Evolutionary conservation across 2,329 filamentous ascomycete genomes (phyloP), one percentile per base, ranked within the genome.

Genomic region (Nigrospora osmanthi): DNA sequence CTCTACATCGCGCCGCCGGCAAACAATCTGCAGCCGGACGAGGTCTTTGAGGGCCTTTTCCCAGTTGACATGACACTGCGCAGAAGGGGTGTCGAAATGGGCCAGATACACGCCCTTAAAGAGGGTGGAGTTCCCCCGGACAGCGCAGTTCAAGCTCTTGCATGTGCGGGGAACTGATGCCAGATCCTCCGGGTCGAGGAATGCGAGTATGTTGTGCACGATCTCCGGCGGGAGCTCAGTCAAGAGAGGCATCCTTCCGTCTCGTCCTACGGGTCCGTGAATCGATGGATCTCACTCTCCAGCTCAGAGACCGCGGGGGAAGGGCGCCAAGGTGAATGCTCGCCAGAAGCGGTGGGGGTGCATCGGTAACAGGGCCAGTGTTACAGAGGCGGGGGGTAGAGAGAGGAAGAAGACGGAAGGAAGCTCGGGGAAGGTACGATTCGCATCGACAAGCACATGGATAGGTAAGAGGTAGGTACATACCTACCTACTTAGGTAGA

Each of bases 81-180:
- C 45, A 11, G 48, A 19, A 38, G 47, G 47, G 49, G 67, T 54
- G 60, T 85, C 81, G 44, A 81, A 70, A 37, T 63, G 60, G 14
- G 67, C 66, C 4, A 82, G 61, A 58, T 87, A 89, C 7, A 86
- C 65, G 17, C 75, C 71, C 47, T 76, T 81, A 60, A 73, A 83
- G 12, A 89, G 64, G 10, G 76, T 65, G 14, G 62, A 59, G 57
- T 89, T 86, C 37, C 68, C 70, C 40, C 65, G 69, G 43, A 85
- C 68, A 49, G 79, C 77, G 32, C 65, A 60, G 47, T 76, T 63
- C 39, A 89, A 64, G 11, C 55, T 58, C 15, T 63, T 69, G 58
- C 77, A 85, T 39, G 73, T 73, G 47, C 59, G 62, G 34, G 72
- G 69, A 38, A 85, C 57, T 9, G 63, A 58, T 2, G 70, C 66